Percentiles rank a stretch among this genome's conserved stretches.
Conservation (phyloP, 352 stramenopile species). For the Peronosclerospora sorghi region DNA sequence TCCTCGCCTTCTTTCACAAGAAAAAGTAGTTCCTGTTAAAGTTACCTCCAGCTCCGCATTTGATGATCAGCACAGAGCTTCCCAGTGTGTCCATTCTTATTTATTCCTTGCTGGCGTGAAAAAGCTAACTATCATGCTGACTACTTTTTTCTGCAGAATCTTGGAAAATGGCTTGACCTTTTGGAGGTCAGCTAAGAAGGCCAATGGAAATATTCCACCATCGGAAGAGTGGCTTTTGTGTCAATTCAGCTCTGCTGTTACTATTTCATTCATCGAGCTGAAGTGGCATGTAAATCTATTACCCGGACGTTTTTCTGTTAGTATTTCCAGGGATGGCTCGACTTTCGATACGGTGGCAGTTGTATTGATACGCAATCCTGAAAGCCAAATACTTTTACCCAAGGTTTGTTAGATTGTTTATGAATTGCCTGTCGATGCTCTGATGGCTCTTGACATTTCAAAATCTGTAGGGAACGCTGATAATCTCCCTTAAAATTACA, state of each 20-base stretch:
- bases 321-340: constrained; percentile 33
- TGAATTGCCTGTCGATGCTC: background rate
- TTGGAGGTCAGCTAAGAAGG: constrained; percentile 31
- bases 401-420: constrained; percentile 21
- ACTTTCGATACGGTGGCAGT: constrained; percentile 41
- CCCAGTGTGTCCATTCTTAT: constrained; percentile 23
- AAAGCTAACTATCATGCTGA: background rate
- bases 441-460: background rate
- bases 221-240: constrained; percentile 41
- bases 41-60: constrained; percentile 49
- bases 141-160: constrained; percentile 14
- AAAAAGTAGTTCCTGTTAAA: constrained; percentile 27
- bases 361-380: constrained; percentile 15
- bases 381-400: constrained; percentile 30
- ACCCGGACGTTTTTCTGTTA: constrained; percentile 30
- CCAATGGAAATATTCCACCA: constrained; percentile 4
- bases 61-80: constrained; percentile 40
- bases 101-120: background rate
- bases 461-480: constrained; percentile 14
- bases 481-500: constrained; percentile 37
- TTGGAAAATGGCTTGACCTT: constrained; percentile 25
- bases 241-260: constrained; percentile 34
- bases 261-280: constrained; percentile 35
- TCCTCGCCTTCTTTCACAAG: constrained; percentile 36
- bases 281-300: constrained; percentile 34